Conservation (phyloP, 164 flowering plant species). For the Tetracentron sinense region DNA sequence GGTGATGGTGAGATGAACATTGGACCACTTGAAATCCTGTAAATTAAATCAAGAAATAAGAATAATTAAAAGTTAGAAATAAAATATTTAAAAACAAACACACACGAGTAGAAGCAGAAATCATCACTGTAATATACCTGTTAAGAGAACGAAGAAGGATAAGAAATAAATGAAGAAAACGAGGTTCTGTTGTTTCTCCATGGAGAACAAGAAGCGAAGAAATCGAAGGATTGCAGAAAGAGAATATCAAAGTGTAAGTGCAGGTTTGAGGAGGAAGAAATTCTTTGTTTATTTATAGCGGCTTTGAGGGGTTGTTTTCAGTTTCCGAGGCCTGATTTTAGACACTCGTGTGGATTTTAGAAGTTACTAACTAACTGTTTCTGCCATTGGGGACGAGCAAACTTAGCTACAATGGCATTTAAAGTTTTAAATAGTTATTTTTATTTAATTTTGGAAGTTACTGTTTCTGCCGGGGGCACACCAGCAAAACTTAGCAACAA, state of each 20-base stretch:
- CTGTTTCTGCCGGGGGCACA: too few species aligned
- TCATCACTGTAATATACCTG: conserved; percentile 3
- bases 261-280: background rate
- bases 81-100: background rate
- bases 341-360: too few species aligned
- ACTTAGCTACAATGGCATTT: too few species aligned
- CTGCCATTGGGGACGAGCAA: too few species aligned
- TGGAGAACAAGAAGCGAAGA: background rate
- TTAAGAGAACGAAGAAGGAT: conserved; percentile 9
- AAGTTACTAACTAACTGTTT: too few species aligned
- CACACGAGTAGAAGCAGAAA: too few species aligned
- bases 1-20: conserved; percentile 4
- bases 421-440: too few species aligned
- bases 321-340: too few species aligned
- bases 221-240: background rate
- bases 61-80: background rate
- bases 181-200: background rate
- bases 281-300: too few species aligned
- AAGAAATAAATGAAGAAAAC: background rate
- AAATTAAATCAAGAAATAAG: background rate
- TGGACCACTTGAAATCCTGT: conserved; percentile 13
- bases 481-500: too few species aligned
- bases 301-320: too few species aligned
- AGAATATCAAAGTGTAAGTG: background rate
- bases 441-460: too few species aligned